These are phyloP conservation scores for Nidula microcarpa DNA, from an alignment of 768 basidiomycete species.

Conservation along the genomic window DNA sequence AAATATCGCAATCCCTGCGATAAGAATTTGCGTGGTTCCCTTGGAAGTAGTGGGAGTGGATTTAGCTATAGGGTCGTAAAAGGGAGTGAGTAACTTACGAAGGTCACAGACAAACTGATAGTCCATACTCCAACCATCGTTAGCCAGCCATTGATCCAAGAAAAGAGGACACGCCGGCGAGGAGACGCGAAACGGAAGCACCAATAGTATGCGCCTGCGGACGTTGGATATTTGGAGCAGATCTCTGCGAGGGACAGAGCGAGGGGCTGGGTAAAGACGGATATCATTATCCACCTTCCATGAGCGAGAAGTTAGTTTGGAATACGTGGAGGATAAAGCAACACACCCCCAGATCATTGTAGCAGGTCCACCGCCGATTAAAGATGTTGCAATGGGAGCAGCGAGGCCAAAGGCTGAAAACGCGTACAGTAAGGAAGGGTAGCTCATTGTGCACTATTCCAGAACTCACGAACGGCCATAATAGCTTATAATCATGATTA, in stretches of 20 bases:
- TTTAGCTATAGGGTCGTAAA: background rate
- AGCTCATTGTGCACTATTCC: too few relatives aligned
- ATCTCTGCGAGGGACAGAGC: conserved; percentile 57
- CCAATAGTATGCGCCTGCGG: conserved; percentile 67
- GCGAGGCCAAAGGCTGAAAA: conserved; percentile 49
- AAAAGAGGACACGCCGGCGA: conserved; percentile 43
- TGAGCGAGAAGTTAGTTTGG: background rate
- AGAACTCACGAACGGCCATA: conserved; percentile 55
- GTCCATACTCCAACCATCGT: conserved; percentile 71
- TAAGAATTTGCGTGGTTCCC: conserved; percentile 58
- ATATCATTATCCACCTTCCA: conserved; percentile 48
- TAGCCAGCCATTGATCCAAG: conserved; percentile 71
- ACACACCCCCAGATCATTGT: conserved; percentile 58
- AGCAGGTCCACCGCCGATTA: conserved; percentile 51
- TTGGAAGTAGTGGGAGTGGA: conserved; percentile 3
- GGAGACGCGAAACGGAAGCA: conserved; percentile 57
- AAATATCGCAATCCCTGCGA: conserved; percentile 57
- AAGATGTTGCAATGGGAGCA: conserved; percentile 52
- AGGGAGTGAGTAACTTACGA: conserved; percentile 29
- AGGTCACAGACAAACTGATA: conserved; percentile 61
- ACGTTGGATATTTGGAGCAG: conserved; percentile 58
- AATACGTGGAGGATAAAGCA: background rate
- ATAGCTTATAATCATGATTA: conserved; percentile 34
- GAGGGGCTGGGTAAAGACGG: conserved; percentile 41
- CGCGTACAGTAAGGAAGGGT: background rate